phyloP scores from a whole-genome alignment of 768 basidiomycete species.

The Hysterangium stoloniferum region DNA sequence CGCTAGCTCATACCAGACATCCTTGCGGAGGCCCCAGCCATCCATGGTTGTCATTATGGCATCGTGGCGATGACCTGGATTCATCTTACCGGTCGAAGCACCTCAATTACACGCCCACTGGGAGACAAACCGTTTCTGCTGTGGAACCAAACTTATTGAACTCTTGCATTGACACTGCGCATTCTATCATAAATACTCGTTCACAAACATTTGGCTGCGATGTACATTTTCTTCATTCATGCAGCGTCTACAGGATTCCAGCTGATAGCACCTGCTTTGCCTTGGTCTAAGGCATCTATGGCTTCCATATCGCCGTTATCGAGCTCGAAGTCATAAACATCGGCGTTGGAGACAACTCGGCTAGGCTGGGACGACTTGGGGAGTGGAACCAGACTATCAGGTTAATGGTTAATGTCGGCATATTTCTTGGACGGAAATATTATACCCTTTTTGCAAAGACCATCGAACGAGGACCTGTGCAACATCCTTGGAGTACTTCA shows the following conservation, averaged over 20 bases:
- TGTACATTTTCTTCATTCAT: no score
- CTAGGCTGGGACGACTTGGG: constrained; percentile 69
- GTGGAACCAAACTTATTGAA: no score
- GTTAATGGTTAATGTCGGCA: constrained; percentile 27
- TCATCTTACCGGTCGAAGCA: no score
- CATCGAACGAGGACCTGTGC: constrained; percentile 85
- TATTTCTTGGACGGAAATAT: constrained; percentile 7
- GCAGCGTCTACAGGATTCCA: constrained; percentile 74
- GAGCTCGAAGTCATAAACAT: constrained; percentile 73
- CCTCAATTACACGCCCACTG: no score
- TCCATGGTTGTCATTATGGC: no score
- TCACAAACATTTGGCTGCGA: no score
- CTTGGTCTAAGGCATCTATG: constrained; percentile 66
- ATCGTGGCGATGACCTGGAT: no score
- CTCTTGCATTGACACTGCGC: no score
- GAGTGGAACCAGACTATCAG: constrained; percentile 74
- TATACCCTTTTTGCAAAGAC: constrained; percentile 80
- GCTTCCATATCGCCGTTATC: constrained; percentile 51
- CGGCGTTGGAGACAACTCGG: constrained; percentile 65
- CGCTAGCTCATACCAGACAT: no score
- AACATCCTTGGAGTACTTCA: constrained; percentile 53
- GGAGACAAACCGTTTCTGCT: no score
- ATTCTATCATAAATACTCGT: no score
- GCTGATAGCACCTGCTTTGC: constrained; percentile 61
- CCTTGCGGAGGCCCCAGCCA: no score